phyloP scores from a whole-genome alignment of 345 rosid species.

The Ceriops tagal region DNA sequence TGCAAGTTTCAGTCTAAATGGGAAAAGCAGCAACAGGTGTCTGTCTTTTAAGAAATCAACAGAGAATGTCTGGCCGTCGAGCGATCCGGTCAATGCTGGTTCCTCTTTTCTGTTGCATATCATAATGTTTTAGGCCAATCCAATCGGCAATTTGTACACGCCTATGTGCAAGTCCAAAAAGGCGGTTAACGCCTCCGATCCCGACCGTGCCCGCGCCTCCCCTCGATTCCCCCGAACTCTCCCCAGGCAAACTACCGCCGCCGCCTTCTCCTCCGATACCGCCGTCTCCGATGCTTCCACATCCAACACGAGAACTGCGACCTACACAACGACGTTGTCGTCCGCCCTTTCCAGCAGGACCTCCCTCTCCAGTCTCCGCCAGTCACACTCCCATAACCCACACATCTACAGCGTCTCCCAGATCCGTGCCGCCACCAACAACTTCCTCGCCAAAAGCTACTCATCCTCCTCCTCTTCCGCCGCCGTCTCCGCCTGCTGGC shows the following conservation, averaged over 20 bases:
- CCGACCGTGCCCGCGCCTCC: slow-evolving; percentile 17
- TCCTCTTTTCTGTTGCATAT: no score
- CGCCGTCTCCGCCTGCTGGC: slow-evolving; percentile 56
- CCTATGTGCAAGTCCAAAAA: slow-evolving; percentile 61
- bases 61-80: no score
- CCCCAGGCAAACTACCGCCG: neutral
- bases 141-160: neutral
- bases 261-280: slow-evolving; percentile 7
- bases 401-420: slow-evolving; percentile 74
- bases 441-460: slow-evolving; percentile 62
- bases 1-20: no score
- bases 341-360: slow-evolving; percentile 23
- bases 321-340: slow-evolving; percentile 3
- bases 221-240: slow-evolving; percentile 10
- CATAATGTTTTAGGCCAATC: no score
- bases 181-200: slow-evolving; percentile 49
- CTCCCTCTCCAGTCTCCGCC: slow-evolving; percentile 69
- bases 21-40: no score
- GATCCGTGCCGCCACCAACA: slow-evolving; percentile 84
- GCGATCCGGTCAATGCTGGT: no score
- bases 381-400: slow-evolving; percentile 58
- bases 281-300: slow-evolving; percentile 11
- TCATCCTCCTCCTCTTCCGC: slow-evolving; percentile 51
- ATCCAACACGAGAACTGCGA: neutral
- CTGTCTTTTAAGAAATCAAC: no score